Conservation (phyloP, 2,329 filamentous ascomycete genomes). For the Aspergillus carbonarius region DNA sequence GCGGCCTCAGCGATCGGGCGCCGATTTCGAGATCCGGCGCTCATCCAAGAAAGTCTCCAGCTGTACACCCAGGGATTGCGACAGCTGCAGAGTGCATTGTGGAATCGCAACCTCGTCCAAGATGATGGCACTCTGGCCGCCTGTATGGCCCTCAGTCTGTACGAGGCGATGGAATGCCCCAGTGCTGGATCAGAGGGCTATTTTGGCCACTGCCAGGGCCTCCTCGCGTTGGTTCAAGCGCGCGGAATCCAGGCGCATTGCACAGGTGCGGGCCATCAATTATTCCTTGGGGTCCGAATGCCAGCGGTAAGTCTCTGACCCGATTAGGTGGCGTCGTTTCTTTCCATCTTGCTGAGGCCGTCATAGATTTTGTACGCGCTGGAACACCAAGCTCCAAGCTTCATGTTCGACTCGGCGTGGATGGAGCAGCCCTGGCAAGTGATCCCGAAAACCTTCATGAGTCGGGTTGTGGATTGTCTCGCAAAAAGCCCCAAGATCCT, state of each 20-base stretch:
- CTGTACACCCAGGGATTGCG: conserved; percentile 37
- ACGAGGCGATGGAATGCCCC: conserved; percentile 39
- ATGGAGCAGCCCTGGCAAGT: conserved; percentile 29
- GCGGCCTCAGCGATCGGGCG: not conserved
- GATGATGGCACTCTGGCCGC: conserved; percentile 38
- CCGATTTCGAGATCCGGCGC: conserved; percentile 7
- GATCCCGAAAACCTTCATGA: conserved; percentile 24
- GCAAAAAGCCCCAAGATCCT: conserved; percentile 26
- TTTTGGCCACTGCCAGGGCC: conserved; percentile 33
- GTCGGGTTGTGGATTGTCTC: conserved; percentile 34
- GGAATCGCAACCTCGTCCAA: conserved; percentile 30
- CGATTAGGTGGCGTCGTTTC: not conserved
- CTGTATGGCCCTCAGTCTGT: conserved; percentile 37
- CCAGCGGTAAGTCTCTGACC: conserved; percentile 18
- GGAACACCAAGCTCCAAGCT: conserved; percentile 22
- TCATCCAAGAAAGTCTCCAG: conserved; percentile 29
- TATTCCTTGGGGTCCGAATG: conserved; percentile 34
- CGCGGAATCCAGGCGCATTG: conserved; percentile 34
- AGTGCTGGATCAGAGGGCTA: conserved; percentile 28
- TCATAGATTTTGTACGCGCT: conserved; percentile 32
- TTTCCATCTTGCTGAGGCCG: not conserved
- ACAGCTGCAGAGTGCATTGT: conserved; percentile 38
- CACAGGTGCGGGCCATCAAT: conserved; percentile 31
- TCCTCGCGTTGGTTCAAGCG: conserved; percentile 31
- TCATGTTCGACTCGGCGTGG: conserved; percentile 32